phyloP scores from a whole-genome alignment of 768 basidiomycete species.

The Boletus pseudo-olivaceus region DNA sequence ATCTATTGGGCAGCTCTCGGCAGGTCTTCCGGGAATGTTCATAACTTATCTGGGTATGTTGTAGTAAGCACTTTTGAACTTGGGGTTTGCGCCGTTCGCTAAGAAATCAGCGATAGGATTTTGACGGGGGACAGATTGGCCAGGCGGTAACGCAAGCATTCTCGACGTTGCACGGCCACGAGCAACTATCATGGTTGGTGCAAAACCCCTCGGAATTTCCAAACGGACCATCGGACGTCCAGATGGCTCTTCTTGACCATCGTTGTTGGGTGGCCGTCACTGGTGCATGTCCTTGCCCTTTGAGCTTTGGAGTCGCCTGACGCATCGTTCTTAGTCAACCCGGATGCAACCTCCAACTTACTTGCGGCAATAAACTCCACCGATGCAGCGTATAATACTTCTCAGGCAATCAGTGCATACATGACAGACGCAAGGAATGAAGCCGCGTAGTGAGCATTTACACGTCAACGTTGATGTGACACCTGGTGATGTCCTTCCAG shows the following conservation, averaged over 20 bases:
- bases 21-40: slow-evolving; percentile 35
- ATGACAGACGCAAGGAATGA: slow-evolving; percentile 52
- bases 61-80: slow-evolving; percentile 41
- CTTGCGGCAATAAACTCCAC: slow-evolving; percentile 35
- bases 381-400: slow-evolving; percentile 46
- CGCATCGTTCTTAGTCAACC: slow-evolving; percentile 35
- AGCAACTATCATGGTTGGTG: slow-evolving; percentile 45
- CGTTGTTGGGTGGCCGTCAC: slow-evolving; percentile 53
- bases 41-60: slow-evolving; percentile 51
- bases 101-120: slow-evolving; percentile 41
- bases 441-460: slow-evolving; percentile 49
- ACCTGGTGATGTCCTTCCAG: slow-evolving; percentile 11
- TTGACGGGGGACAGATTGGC: slow-evolving; percentile 55
- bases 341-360: slow-evolving; percentile 37
- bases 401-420: slow-evolving; percentile 47
- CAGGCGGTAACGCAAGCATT: slow-evolving; percentile 41
- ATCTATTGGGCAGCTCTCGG: slow-evolving; percentile 63
- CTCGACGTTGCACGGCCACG: slow-evolving; percentile 23
- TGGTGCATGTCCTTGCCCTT: slow-evolving; percentile 36
- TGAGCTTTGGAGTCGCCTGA: not conserved
- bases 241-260: slow-evolving; percentile 45
- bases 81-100: not conserved
- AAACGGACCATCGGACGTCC: slow-evolving; percentile 41
- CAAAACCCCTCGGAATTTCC: slow-evolving; percentile 43
- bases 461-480: not conserved